phyloP scores from a whole-genome alignment of 257 asterid genomes.

The Forsythia viridissima region DNA sequence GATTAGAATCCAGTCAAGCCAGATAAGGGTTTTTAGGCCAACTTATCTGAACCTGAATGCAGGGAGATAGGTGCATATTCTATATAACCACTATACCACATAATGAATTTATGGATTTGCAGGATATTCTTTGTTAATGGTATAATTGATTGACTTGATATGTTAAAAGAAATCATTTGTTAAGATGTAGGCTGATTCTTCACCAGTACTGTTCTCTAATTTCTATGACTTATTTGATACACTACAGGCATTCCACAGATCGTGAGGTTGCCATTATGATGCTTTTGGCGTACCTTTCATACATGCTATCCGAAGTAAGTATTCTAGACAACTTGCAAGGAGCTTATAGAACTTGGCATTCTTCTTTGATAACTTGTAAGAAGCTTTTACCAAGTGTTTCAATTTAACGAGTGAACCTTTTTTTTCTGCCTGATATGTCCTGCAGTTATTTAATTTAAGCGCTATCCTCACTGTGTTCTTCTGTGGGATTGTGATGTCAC shows the following conservation, averaged over 20 bases:
- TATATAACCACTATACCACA: not conserved
- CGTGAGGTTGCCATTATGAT: constrained; percentile 99
- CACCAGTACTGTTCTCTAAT: constrained; percentile 7
- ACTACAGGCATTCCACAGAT: constrained; percentile 91
- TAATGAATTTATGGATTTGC: constrained; percentile 5
- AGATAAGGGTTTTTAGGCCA: not conserved
- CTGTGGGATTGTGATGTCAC: constrained; percentile 99
- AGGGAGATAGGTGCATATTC: not conserved
- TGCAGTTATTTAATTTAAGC: constrained; percentile 84
- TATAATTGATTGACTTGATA: constrained; percentile 9
- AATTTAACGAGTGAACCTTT: not conserved
- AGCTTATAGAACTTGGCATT: constrained; percentile 10
- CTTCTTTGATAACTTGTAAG: constrained; percentile 15
- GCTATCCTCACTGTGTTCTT: constrained; percentile 98
- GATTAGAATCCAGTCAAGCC: not conserved
- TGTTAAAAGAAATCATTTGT: not conserved
- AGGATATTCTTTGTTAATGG: constrained; percentile 14
- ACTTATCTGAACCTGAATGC: not conserved
- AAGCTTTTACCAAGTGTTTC: constrained; percentile 17
- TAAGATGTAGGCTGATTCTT: not conserved
- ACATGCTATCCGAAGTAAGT: constrained; percentile 96
- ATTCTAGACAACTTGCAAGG: constrained; percentile 9
- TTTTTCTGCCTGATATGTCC: constrained; percentile 24
- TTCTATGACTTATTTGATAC: constrained; percentile 20
- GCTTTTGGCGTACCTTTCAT: constrained; percentile 96